These are phyloP conservation scores for Exophiala phaeomuriformis DNA, from an alignment of 2,329 filamentous ascomycete species.

Conservation along the genomic window DNA sequence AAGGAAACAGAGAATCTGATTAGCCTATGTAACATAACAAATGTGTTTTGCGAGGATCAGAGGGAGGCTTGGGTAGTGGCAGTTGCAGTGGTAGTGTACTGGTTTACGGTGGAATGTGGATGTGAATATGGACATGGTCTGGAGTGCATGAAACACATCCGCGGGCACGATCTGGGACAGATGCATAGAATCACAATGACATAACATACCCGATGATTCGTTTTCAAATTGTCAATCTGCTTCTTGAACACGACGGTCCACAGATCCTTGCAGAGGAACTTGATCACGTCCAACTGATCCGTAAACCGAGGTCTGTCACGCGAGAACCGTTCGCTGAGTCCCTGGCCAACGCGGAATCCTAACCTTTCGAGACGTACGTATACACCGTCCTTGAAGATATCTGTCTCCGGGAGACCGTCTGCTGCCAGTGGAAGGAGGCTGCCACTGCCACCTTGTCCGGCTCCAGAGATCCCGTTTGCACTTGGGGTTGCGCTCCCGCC, in stretches of 20 bases:
- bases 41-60: too few species aligned
- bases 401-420: slow-evolving; percentile 38
- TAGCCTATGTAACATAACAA: not conserved
- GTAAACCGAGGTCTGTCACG: slow-evolving; percentile 75
- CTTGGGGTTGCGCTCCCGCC: too few species aligned
- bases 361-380: slow-evolving; percentile 75
- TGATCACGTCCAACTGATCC: slow-evolving; percentile 91
- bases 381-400: slow-evolving; percentile 76
- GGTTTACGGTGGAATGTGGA: too few species aligned
- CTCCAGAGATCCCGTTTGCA: not conserved
- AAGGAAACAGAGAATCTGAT: slow-evolving; percentile 4
- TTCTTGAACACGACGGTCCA: slow-evolving; percentile 94
- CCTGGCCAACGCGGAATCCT: slow-evolving; percentile 87
- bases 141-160: too few species aligned
- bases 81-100: too few species aligned
- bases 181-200: not conserved
- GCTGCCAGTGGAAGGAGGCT: slow-evolving; percentile 6
- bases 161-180: not conserved
- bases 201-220: slow-evolving; percentile 71
- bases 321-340: slow-evolving; percentile 69
- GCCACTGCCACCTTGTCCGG: not conserved
- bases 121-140: too few species aligned
- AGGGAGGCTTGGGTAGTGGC: too few species aligned
- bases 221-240: slow-evolving; percentile 97
- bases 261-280: slow-evolving; percentile 96